Percentiles rank a stretch among this genome's conserved stretches.
phyloP scores from a whole-genome alignment of 139 green algal species.

The Chlamydomonas schloesseri region DNA sequence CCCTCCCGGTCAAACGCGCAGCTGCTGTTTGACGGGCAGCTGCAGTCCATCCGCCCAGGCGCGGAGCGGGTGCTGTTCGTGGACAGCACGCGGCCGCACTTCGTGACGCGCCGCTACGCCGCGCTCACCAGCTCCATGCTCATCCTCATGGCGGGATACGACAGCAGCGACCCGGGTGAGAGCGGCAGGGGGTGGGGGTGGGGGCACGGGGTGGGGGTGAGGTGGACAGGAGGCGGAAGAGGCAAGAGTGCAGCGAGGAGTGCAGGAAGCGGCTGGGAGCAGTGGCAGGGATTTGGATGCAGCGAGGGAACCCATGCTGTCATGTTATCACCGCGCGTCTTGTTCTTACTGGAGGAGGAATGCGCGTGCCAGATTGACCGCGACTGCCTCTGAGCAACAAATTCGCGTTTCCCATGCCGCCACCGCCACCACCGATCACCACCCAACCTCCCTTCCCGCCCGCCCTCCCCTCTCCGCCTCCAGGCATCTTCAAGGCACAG shows the following conservation, averaged over 20 bases:
- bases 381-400: too few relatives aligned
- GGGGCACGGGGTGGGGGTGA: not conserved
- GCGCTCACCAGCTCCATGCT: constrained; percentile 86
- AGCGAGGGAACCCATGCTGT: too few relatives aligned
- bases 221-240: too few relatives aligned
- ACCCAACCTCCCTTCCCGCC: too few relatives aligned
- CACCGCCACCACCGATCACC: not conserved
- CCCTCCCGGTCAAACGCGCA: constrained; percentile 31
- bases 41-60: constrained; percentile 70
- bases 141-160: constrained; percentile 82
- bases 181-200: not conserved
- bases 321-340: too few relatives aligned
- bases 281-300: too few relatives aligned
- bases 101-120: constrained; percentile 72
- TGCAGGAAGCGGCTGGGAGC: too few relatives aligned
- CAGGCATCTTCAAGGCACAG: constrained; percentile 71
- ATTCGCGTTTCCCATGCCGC: not conserved
- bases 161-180: constrained; percentile 63
- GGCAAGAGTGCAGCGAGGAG: too few relatives aligned
- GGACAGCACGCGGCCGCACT: constrained; percentile 41
- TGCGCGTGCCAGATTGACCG: too few relatives aligned
- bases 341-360: too few relatives aligned
- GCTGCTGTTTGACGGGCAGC: constrained; percentile 85
- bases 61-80: constrained; percentile 63
- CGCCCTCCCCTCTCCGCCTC: not conserved